A percentile compares a stretch with the other conserved stretches of the same genome.
Evolutionary conservation across 1,284 basidiomycete genomes (phyloP).

Genomic region (Leccinum pachyderme): DNA sequence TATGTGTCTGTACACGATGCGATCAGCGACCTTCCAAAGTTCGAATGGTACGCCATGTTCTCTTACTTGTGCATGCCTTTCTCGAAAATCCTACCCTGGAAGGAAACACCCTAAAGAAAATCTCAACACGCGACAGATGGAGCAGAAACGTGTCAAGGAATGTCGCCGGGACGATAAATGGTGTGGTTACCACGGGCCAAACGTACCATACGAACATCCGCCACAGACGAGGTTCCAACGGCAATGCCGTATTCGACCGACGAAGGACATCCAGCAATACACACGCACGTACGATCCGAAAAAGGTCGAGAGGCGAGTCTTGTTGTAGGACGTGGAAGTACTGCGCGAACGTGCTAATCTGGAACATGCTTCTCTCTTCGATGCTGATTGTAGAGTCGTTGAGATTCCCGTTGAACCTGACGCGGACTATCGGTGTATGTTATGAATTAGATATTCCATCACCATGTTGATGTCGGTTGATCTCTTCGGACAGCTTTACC

Average conservation of each 20-base stretch:
- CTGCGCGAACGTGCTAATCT: background rate
- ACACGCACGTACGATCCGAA: conserved; percentile 39
- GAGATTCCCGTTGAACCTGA: conserved; percentile 49
- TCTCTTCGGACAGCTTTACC: conserved; percentile 13
- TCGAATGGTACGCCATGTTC: conserved; percentile 57
- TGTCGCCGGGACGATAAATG: conserved; percentile 37
- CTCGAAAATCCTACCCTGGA: conserved; percentile 12
- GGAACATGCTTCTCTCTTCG: background rate
- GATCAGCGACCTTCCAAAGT: conserved; percentile 63
- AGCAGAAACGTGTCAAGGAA: conserved; percentile 24
- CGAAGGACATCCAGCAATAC: conserved; percentile 51
- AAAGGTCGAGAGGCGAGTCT: conserved; percentile 40
- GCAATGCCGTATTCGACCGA: conserved; percentile 38
- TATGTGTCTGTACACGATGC: conserved; percentile 64
- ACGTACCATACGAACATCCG: conserved; percentile 41
- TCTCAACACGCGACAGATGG: conserved; percentile 14
- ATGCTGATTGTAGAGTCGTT: conserved; percentile 40
- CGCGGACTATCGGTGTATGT: conserved; percentile 60
- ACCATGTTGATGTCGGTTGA: background rate
- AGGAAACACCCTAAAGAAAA: conserved; percentile 24
- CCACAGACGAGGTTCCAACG: conserved; percentile 55
- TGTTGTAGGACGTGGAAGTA: background rate
- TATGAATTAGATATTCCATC: background rate
- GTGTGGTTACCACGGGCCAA: conserved; percentile 40
- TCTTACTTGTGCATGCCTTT: background rate